These are phyloP conservation scores for Auriculariales sp. DNA, from an alignment of 768 basidiomycete species.

Conservation along the genomic window DNA sequence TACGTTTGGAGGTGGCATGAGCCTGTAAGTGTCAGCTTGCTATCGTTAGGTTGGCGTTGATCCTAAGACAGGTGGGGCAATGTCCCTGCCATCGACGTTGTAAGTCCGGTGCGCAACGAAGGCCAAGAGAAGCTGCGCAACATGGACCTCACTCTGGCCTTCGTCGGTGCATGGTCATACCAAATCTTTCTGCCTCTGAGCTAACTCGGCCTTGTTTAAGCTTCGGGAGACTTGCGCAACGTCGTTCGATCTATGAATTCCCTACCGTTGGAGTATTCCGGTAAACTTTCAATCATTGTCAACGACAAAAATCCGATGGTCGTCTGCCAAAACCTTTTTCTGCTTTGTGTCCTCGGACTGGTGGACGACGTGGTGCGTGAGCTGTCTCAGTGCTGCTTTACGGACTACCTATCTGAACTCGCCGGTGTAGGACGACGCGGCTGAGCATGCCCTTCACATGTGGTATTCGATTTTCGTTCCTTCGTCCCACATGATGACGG, in stretches of 20 bases:
- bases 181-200: no score
- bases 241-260: conserved; percentile 27
- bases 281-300: conserved; percentile 23
- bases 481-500: conserved; percentile 14
- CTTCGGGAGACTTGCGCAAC: conserved; percentile 35
- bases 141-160: conserved; percentile 1
- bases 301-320: conserved; percentile 23
- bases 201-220: conserved; percentile 17
- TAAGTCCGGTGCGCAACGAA: conserved; percentile 16
- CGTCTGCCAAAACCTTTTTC: conserved; percentile 25
- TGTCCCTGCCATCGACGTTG: conserved; percentile 19
- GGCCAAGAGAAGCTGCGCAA: neutral
- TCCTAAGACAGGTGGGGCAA: conserved; percentile 17
- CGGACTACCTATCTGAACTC: neutral
- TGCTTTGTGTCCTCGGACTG: conserved; percentile 27
- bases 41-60: conserved; percentile 7
- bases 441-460: conserved; percentile 31
- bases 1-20: conserved; percentile 4
- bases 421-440: conserved; percentile 15
- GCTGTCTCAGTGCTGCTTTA: neutral
- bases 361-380: conserved; percentile 12
- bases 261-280: conserved; percentile 26
- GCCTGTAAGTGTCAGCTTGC: conserved; percentile 12
- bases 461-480: conserved; percentile 34
- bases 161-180: conserved; percentile 2